phyloP scores from a whole-genome alignment of 495 filamentous ascomycete species.

The Penicillium salamii region DNA sequence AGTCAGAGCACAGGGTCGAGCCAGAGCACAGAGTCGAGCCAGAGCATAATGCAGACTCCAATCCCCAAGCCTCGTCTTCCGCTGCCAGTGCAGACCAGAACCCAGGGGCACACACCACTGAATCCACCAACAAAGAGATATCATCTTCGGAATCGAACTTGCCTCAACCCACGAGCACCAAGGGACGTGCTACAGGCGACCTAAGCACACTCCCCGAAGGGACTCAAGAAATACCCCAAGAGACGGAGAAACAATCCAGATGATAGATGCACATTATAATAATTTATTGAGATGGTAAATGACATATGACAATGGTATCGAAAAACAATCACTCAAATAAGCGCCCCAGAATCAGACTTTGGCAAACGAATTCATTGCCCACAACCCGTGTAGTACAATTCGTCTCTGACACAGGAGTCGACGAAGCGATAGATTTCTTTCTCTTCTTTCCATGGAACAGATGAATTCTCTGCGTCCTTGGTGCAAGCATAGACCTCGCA shows the following conservation, averaged over 20 bases:
- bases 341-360: conserved; percentile 86
- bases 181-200: too few relatives aligned
- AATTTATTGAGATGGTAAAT: neutral
- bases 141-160: too few relatives aligned
- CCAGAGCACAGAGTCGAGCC: too few relatives aligned
- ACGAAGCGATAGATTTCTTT: conserved; percentile 50
- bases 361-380: conserved; percentile 84
- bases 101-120: too few relatives aligned
- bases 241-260: neutral
- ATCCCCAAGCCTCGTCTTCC: too few relatives aligned
- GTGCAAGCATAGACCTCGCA: conserved; percentile 39
- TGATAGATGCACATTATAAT: neutral
- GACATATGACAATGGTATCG: conserved; percentile 25
- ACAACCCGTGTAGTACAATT: conserved; percentile 52
- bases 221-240: neutral
- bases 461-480: conserved; percentile 13
- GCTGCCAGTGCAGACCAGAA: too few relatives aligned
- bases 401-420: conserved; percentile 14
- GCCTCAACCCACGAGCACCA: too few relatives aligned
- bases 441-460: conserved; percentile 38
- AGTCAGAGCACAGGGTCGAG: too few relatives aligned
- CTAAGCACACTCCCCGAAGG: too few relatives aligned
- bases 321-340: conserved; percentile 54
- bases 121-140: too few relatives aligned
- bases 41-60: too few relatives aligned